phyloP scores from a whole-genome alignment of 2,329 filamentous ascomycete genomes.

The Curvularia verruculosa region DNA sequence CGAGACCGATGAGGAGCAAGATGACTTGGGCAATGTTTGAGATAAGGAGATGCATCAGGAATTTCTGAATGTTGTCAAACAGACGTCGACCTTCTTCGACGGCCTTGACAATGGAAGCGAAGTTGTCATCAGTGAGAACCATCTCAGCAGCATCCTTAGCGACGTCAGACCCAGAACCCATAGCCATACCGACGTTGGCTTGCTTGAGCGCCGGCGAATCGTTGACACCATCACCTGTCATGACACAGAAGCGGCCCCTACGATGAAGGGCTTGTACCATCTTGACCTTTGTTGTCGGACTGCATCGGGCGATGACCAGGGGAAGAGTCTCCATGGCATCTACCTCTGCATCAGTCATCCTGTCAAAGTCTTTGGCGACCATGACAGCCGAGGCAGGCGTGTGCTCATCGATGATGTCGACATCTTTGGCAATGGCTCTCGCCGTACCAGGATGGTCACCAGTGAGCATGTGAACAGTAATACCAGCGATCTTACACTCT shows the following conservation, averaged over 20 bases:
- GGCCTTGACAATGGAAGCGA: slow-evolving; percentile 51
- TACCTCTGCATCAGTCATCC: slow-evolving; percentile 51
- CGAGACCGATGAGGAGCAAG: slow-evolving; percentile 54
- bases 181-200: slow-evolving; percentile 52
- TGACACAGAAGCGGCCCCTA: slow-evolving; percentile 48
- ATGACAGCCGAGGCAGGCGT: slow-evolving; percentile 45
- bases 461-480: slow-evolving; percentile 58
- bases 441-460: slow-evolving; percentile 56
- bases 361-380: slow-evolving; percentile 54
- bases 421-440: slow-evolving; percentile 55
- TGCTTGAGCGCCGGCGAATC: slow-evolving; percentile 51
- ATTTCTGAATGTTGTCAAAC: slow-evolving; percentile 53
- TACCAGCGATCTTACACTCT: slow-evolving; percentile 55
- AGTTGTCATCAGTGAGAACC: slow-evolving; percentile 51
- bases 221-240: slow-evolving; percentile 54
- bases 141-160: slow-evolving; percentile 52
- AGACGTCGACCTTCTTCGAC: slow-evolving; percentile 50
- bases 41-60: slow-evolving; percentile 57
- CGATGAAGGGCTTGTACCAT: slow-evolving; percentile 54
- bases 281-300: slow-evolving; percentile 55
- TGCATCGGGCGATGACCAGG: slow-evolving; percentile 55
- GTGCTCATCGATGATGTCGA: slow-evolving; percentile 50
- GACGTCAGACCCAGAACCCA: slow-evolving; percentile 50
- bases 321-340: slow-evolving; percentile 52
- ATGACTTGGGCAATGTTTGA: slow-evolving; percentile 57